Evolutionary conservation across 2,329 filamentous ascomycete genomes (phyloP).

Genomic region (Cladophialophora immunda): DNA sequence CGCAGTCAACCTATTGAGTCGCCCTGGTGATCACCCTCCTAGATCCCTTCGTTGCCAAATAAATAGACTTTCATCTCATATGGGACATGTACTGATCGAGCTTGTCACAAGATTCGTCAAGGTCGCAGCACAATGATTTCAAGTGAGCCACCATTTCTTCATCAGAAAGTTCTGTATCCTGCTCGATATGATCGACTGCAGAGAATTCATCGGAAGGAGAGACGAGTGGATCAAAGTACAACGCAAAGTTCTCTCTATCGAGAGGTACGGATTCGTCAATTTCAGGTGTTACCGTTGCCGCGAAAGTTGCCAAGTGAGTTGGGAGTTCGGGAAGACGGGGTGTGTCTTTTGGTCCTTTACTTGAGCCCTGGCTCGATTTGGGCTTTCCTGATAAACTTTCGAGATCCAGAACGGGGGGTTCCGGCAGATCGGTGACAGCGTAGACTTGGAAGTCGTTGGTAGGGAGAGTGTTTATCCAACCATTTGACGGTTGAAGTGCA

Average conservation of each 20-base stretch:
- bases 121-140: slow-evolving; percentile 28
- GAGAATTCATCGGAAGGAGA: slow-evolving; percentile 27
- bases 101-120: slow-evolving; percentile 36
- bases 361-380: slow-evolving; percentile 2
- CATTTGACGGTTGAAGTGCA: slow-evolving; percentile 69
- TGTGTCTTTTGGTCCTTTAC: slow-evolving; percentile 26
- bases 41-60: neutral
- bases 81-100: slow-evolving; percentile 28
- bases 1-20: neutral
- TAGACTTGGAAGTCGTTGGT: slow-evolving; percentile 63
- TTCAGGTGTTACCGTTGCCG: slow-evolving; percentile 54
- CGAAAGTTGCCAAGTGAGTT: slow-evolving; percentile 39
- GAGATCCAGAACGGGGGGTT: slow-evolving; percentile 68
- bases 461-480: slow-evolving; percentile 57
- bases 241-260: slow-evolving; percentile 30
- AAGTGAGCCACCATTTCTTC: slow-evolving; percentile 24
- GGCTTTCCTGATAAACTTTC: slow-evolving; percentile 76
- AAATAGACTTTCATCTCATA: slow-evolving; percentile 20
- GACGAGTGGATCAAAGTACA: slow-evolving; percentile 28
- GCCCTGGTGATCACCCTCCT: neutral
- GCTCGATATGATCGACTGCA: slow-evolving; percentile 6
- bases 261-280: slow-evolving; percentile 59
- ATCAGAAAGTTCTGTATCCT: slow-evolving; percentile 21
- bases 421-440: slow-evolving; percentile 74
- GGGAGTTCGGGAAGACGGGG: slow-evolving; percentile 34